These are phyloP conservation scores for Stemphylium vesicarium DNA, from an alignment of 2,329 filamentous ascomycete genomes.

Conservation along the genomic window DNA sequence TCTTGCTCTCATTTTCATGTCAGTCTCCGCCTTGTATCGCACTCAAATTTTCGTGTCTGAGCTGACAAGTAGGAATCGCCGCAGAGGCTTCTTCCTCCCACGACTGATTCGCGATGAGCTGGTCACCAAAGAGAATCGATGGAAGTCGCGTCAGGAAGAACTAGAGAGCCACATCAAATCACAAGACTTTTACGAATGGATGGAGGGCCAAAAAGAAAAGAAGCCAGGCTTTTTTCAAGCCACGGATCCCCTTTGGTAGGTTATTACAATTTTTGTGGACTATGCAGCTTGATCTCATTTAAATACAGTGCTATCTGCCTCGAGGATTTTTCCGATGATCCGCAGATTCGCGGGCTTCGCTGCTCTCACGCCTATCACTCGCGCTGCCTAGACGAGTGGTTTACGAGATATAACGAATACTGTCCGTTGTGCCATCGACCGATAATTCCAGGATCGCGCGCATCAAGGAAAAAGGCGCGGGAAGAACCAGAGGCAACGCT, in stretches of 20 bases:
- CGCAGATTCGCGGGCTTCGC: conserved; percentile 43
- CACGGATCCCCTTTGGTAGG: conserved; percentile 37
- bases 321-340: conserved; percentile 41
- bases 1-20: conserved; percentile 41
- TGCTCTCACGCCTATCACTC: conserved; percentile 49
- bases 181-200: conserved; percentile 45
- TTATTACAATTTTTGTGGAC: background rate
- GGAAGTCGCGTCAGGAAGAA: conserved; percentile 38
- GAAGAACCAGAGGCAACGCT: conserved; percentile 16
- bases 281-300: conserved; percentile 8
- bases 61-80: conserved; percentile 21
- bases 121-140: conserved; percentile 27
- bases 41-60: background rate
- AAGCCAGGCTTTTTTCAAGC: conserved; percentile 21
- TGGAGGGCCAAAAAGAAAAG: conserved; percentile 30
- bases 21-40: conserved; percentile 4
- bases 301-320: conserved; percentile 45
- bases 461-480: conserved; percentile 9
- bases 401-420: conserved; percentile 44
- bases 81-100: conserved; percentile 34
- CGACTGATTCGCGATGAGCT: conserved; percentile 17
- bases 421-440: conserved; percentile 48
- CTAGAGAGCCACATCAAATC: conserved; percentile 41
- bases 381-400: conserved; percentile 49
- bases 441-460: conserved; percentile 39